Evolutionary conservation across 345 rosid genomes (phyloP).

Genomic region (Citrus sinensis): DVS_A1.0 CM039163.1:3359501-3360000

Average conservation of each 20-base stretch:
- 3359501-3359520: conserved; percentile 86
- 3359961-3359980: conserved; percentile 7
- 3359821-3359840: conserved; percentile 92
- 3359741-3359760: neutral
- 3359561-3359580: conserved; percentile 66
- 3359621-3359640: conserved; percentile 79
- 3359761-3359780: neutral
- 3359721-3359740: neutral
- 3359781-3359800: conserved; percentile 63
- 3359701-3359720: neutral
- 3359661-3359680: neutral
- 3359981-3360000: neutral
- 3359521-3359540: conserved; percentile 74
- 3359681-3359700: neutral
- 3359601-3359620: conserved; percentile 85
- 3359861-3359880: conserved; percentile 68
- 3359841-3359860: conserved; percentile 89
- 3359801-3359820: conserved; percentile 89
- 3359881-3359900: conserved; percentile 91
- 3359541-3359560: conserved; percentile 71
- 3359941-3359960: conserved; percentile 99
- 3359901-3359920: conserved; percentile 96
- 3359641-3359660: conserved; percentile 1
- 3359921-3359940: conserved; percentile 93
- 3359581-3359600: conserved; percentile 58